A percentile compares a stretch with the other conserved stretches of the same genome.
Evolutionary conservation across 139 green algal genomes (phyloP).

Genomic region (Pseudopediastrum boryanum): DNA sequence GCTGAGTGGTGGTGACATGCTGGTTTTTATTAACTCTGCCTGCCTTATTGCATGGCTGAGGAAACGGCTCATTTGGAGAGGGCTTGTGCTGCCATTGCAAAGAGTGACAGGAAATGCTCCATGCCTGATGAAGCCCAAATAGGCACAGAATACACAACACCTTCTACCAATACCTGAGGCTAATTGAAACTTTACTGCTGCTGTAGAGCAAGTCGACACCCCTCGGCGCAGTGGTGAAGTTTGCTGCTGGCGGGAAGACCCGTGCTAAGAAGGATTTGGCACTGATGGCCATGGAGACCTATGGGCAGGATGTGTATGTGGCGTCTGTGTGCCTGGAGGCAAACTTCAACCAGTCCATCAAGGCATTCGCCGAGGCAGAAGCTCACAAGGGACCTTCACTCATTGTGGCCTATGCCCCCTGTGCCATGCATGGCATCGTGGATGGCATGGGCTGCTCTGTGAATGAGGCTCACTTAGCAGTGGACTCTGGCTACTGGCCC

Average conservation of each 20-base stretch:
- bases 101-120: too few species aligned
- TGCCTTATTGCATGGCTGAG: too few species aligned
- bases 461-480: conserved; percentile 45
- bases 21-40: too few species aligned
- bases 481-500: conserved; percentile 59
- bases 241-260: conserved; percentile 61
- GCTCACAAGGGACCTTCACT: conserved; percentile 54
- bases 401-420: conserved; percentile 58
- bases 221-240: conserved; percentile 60
- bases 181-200: neutral
- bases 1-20: too few species aligned
- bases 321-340: conserved; percentile 54
- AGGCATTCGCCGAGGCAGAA: conserved; percentile 56
- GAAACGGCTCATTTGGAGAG: too few species aligned
- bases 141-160: too few species aligned
- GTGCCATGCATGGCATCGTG: conserved; percentile 54
- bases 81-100: too few species aligned
- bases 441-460: conserved; percentile 48
- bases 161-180: neutral
- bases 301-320: conserved; percentile 61
- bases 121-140: too few species aligned
- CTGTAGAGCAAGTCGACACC: conserved; percentile 58
- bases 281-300: conserved; percentile 43
- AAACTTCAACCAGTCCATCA: conserved; percentile 63
- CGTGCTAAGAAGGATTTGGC: conserved; percentile 61